These are phyloP conservation scores for Hirschioporus abietinus DNA, from an alignment of 768 basidiomycete species.

Conservation along the genomic window DNA sequence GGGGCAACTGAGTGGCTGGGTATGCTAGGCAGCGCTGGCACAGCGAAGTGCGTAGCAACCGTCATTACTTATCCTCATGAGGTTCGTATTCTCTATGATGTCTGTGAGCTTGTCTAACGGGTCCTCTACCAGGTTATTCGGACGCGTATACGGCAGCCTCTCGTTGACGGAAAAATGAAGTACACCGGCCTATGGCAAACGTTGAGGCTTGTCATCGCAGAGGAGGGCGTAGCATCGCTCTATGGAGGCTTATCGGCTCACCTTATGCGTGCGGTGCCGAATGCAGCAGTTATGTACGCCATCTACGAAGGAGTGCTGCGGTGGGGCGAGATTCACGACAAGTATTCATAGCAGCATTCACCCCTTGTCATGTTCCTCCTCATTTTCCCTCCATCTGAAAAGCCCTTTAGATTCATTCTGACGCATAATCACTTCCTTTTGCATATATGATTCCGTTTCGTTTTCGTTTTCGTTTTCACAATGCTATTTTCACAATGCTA, in stretches of 20 bases:
- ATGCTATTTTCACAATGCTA: too few relatives aligned
- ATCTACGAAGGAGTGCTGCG: conserved; percentile 85
- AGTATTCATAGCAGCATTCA: not conserved
- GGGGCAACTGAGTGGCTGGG: conserved; percentile 65
- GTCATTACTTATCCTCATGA: conserved; percentile 98
- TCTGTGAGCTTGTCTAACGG: too few relatives aligned
- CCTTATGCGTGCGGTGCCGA: conserved; percentile 94
- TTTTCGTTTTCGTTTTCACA: not conserved
- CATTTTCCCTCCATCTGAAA: not conserved
- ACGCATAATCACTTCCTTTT: not conserved
- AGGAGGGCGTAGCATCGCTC: conserved; percentile 82
- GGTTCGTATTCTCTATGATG: conserved; percentile 45
- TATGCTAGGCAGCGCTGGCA: conserved; percentile 86
- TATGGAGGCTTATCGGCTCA: conserved; percentile 95
- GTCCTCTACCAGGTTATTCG: conserved; percentile 80
- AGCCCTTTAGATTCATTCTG: not conserved
- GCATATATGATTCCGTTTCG: not conserved
- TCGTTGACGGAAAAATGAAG: conserved; percentile 68
- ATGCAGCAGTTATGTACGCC: conserved; percentile 94
- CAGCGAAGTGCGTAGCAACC: conserved; percentile 90
- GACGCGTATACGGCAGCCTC: conserved; percentile 87
- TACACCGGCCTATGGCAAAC: conserved; percentile 88
- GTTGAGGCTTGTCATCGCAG: conserved; percentile 74
- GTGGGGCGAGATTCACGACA: conserved; percentile 33
- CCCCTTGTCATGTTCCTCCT: not conserved